These are phyloP conservation scores for Entomortierella beljakovae DNA, from an alignment of 192 early-diverging fungal genomes.

Conservation along the genomic window DNA sequence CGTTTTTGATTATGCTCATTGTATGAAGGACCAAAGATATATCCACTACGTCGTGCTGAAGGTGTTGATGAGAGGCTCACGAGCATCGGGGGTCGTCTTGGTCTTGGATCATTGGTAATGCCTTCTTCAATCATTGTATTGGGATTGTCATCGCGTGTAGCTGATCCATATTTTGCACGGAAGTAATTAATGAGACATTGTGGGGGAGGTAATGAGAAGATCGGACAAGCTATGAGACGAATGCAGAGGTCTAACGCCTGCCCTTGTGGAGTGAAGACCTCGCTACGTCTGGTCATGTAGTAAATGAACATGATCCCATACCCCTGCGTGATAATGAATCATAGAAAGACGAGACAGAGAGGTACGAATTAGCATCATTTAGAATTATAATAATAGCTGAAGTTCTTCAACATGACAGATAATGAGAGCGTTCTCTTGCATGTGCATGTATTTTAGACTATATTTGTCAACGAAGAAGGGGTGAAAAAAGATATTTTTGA, in stretches of 20 bases:
- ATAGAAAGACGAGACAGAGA: too few relatives aligned
- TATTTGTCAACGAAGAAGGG: too few relatives aligned
- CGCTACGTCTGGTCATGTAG: conserved; percentile 32
- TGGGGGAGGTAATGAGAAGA: conserved; percentile 47
- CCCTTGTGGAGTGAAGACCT: conserved; percentile 29
- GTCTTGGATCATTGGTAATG: conserved; percentile 46
- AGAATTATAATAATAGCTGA: too few relatives aligned
- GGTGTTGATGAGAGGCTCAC: conserved; percentile 10
- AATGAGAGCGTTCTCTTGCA: too few relatives aligned
- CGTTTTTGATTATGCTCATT: not conserved
- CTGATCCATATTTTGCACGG: conserved; percentile 23
- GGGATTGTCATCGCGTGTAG: conserved; percentile 27
- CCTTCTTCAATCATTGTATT: conserved; percentile 50
- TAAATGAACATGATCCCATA: conserved; percentile 40
- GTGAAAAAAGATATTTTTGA: too few relatives aligned
- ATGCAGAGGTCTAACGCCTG: conserved; percentile 45
- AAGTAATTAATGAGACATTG: conserved; percentile 31
- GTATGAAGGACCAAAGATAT: conserved; percentile 7
- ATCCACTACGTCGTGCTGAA: conserved; percentile 6
- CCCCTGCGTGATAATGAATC: too few relatives aligned
- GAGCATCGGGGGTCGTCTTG: conserved; percentile 32
- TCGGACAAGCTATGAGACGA: conserved; percentile 32
- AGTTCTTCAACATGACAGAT: too few relatives aligned
- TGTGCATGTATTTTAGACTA: too few relatives aligned
- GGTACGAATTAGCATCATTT: too few relatives aligned